Evolutionary conservation across 495 filamentous ascomycete genomes (phyloP).

Genomic region (Penicillium steckii): DNA sequence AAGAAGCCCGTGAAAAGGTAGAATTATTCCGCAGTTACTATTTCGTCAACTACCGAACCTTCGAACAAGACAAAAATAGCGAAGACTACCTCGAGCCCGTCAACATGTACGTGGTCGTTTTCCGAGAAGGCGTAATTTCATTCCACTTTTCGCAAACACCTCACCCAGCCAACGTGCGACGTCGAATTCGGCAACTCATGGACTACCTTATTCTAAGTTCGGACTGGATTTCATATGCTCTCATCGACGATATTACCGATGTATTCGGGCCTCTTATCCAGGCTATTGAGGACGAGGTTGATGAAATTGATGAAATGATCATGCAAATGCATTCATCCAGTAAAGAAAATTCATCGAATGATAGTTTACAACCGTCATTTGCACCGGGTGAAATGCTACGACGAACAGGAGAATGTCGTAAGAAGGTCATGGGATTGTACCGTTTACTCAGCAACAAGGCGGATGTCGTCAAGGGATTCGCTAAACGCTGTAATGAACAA

Average conservation of each 20-base stretch:
- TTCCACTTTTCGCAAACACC: slow-evolving; percentile 95
- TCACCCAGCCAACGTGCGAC: slow-evolving; percentile 91
- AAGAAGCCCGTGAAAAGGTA: slow-evolving; percentile 92
- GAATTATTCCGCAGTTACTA: slow-evolving; percentile 97
- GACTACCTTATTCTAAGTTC: slow-evolving; percentile 91
- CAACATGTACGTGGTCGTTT: slow-evolving; percentile 97
- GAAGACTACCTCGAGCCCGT: slow-evolving; percentile 91
- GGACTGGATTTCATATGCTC: slow-evolving; percentile 97
- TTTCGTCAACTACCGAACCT: slow-evolving; percentile 95
- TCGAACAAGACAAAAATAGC: slow-evolving; percentile 87
- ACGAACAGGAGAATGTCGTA: slow-evolving; percentile 87
- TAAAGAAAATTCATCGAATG: slow-evolving; percentile 35
- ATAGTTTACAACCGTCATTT: slow-evolving; percentile 41
- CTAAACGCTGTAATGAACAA: slow-evolving; percentile 97
- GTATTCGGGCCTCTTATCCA: slow-evolving; percentile 90
- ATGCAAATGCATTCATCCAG: slow-evolving; percentile 67
- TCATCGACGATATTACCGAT: slow-evolving; percentile 98
- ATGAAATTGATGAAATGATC: slow-evolving; percentile 83
- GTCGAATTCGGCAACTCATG: slow-evolving; percentile 87
- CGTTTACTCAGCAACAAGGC: slow-evolving; percentile 94
- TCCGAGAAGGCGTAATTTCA: slow-evolving; percentile 89
- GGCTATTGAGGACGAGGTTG: slow-evolving; percentile 83
- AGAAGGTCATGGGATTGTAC: slow-evolving; percentile 95
- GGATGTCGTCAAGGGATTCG: slow-evolving; percentile 97
- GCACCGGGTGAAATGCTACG: slow-evolving; percentile 80